Percentiles rank a stretch among this genome's conserved stretches.
Conservation (phyloP, 148 eudicot species). For the Beta vulgaris region DNA sequence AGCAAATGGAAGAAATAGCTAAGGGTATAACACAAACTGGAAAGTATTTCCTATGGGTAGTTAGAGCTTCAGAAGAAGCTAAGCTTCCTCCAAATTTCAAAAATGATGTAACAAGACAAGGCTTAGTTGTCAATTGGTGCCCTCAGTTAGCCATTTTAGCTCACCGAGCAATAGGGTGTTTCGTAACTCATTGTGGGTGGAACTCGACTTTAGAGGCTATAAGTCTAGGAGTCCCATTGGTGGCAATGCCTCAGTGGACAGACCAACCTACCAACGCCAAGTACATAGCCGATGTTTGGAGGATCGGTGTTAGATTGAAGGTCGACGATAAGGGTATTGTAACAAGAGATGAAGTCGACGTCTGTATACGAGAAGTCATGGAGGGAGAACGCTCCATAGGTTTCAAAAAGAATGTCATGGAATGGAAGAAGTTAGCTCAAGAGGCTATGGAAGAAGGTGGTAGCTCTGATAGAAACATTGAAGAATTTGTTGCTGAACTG, state of each 20-base stretch:
- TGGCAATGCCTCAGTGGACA: slow-evolving; percentile 46
- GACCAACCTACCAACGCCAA: slow-evolving; percentile 54
- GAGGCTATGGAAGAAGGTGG: slow-evolving; percentile 47
- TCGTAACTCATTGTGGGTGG: slow-evolving; percentile 59
- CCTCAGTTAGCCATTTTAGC: slow-evolving; percentile 41
- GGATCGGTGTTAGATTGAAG: slow-evolving; percentile 34
- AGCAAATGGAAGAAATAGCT: slow-evolving; percentile 55
- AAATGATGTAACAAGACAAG: slow-evolving; percentile 25
- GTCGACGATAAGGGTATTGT: slow-evolving; percentile 32
- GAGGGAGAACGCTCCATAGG: slow-evolving; percentile 33
- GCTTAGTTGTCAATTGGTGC: slow-evolving; percentile 49
- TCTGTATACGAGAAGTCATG: slow-evolving; percentile 39
- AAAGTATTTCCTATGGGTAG: slow-evolving; percentile 50
- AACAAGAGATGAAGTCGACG: slow-evolving; percentile 29
- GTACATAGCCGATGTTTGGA: slow-evolving; percentile 42
- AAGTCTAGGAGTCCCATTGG: slow-evolving; percentile 47
- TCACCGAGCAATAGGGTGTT: slow-evolving; percentile 40
- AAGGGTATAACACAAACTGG: slow-evolving; percentile 29
- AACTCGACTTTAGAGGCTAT: slow-evolving; percentile 57
- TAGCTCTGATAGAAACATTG: slow-evolving; percentile 41
- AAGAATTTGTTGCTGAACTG: slow-evolving; percentile 29
- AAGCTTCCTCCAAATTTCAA: slow-evolving; percentile 37
- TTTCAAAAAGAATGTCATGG: slow-evolving; percentile 30
- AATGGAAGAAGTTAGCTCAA: slow-evolving; percentile 35
- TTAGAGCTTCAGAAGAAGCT: slow-evolving; percentile 40